phyloP scores from a whole-genome alignment of 2,329 filamentous ascomycete genomes.

The Diaporthe australafricana region DNA sequence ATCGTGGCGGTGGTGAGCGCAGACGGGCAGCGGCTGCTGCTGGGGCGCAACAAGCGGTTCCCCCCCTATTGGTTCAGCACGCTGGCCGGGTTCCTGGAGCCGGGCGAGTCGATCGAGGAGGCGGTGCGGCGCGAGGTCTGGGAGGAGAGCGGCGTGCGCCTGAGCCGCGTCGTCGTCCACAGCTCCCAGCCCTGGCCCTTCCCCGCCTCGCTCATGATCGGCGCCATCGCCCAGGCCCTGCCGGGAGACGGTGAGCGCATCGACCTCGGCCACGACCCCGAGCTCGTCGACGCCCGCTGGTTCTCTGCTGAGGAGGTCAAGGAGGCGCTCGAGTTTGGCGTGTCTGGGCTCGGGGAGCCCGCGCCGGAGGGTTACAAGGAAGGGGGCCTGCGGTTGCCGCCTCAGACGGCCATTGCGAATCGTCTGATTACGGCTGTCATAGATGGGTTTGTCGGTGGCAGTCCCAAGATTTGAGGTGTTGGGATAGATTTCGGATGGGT shows the following conservation, averaged over 20 bases:
- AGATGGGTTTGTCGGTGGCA: conserved; percentile 74
- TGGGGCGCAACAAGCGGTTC: conserved; percentile 88
- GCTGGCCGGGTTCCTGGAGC: conserved; percentile 87
- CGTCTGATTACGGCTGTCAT: conserved; percentile 85
- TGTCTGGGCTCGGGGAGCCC: conserved; percentile 74
- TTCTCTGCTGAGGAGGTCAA: conserved; percentile 84
- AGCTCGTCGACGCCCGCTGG: conserved; percentile 92
- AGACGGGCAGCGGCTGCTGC: conserved; percentile 80
- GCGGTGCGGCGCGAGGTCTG: conserved; percentile 86
- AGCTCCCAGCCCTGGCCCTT: conserved; percentile 91
- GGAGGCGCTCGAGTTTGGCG: conserved; percentile 76
- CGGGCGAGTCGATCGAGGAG: conserved; percentile 86
- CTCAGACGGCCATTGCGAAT: conserved; percentile 91
- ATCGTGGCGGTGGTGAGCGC: conserved; percentile 92
- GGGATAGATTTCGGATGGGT: neutral
- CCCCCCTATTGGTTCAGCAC: conserved; percentile 90
- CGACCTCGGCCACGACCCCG: conserved; percentile 86
- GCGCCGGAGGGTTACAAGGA: conserved; percentile 77
- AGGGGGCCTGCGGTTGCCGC: conserved; percentile 83
- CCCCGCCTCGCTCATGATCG: conserved; percentile 87
- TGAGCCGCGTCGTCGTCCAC: conserved; percentile 84
- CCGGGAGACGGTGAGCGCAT: conserved; percentile 82
- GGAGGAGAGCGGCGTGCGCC: conserved; percentile 83
- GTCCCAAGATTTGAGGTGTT: conserved; percentile 60
- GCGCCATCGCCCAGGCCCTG: conserved; percentile 86